Evolutionary conservation across 495 filamentous ascomycete species (phyloP).

Genomic region (Tuber melanosporum): DNA sequence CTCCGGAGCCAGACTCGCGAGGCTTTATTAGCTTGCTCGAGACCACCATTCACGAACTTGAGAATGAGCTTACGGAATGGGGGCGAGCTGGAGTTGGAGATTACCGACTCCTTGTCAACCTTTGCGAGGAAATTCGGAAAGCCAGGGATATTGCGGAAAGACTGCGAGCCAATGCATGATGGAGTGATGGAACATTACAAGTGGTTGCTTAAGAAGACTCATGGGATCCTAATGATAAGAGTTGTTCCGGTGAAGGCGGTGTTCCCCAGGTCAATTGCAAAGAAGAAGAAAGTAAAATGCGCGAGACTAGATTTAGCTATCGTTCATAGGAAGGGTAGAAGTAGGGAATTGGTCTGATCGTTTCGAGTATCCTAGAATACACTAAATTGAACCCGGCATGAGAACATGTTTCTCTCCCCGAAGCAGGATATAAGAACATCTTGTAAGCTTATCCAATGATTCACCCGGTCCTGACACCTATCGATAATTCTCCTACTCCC

Average conservation of each 20-base stretch:
- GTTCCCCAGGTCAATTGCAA: not conserved
- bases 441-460: not conserved
- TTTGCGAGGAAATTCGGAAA: slow-evolving; percentile 14
- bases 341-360: not conserved
- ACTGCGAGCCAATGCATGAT: not conserved
- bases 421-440: not conserved
- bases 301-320: not conserved
- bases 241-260: not conserved
- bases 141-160: slow-evolving; percentile 6
- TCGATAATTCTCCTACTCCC: not conserved
- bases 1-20: not conserved
- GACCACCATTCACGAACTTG: slow-evolving; percentile 4
- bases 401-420: not conserved
- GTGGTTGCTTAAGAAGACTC: not conserved
- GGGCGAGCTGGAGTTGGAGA: not conserved
- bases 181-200: not conserved
- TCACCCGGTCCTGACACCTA: not conserved
- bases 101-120: slow-evolving; percentile 9
- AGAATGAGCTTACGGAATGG: slow-evolving; percentile 5
- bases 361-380: not conserved
- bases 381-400: not conserved
- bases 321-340: not conserved
- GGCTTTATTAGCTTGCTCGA: slow-evolving; percentile 8
- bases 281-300: not conserved
- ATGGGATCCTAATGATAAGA: not conserved